phyloP scores from a whole-genome alignment of 169 alveolate genomes.

The Plasmodium vinckei region DNA sequence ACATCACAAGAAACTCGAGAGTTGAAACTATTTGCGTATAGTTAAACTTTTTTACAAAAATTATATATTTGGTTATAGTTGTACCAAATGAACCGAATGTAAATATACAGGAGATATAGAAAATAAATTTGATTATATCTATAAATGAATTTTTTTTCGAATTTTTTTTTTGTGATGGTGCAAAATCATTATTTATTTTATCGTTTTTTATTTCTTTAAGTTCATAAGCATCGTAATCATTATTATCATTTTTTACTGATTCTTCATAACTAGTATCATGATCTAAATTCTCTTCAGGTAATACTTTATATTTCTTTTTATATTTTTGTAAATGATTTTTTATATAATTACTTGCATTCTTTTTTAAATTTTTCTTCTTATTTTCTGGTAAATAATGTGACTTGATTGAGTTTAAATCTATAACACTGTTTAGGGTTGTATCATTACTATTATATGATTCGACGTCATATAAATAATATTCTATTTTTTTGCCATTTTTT shows the following conservation, averaged over 20 bases:
- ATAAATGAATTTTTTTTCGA: slow-evolving; percentile 25
- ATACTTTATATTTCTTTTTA: slow-evolving; percentile 60
- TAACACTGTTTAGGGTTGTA: slow-evolving; percentile 19
- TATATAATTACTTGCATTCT: slow-evolving; percentile 28
- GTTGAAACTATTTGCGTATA: slow-evolving; percentile 54
- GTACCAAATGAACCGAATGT: slow-evolving; percentile 52
- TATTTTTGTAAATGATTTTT: slow-evolving; percentile 41
- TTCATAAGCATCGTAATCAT: slow-evolving; percentile 29
- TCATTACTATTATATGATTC: slow-evolving; percentile 39
- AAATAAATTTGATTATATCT: slow-evolving; percentile 44
- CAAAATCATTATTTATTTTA: slow-evolving; percentile 28
- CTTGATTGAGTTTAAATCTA: slow-evolving; percentile 49
- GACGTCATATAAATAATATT: slow-evolving; percentile 57
- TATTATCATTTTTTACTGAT: slow-evolving; percentile 43
- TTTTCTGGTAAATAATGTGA: slow-evolving; percentile 56
- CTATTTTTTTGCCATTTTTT: slow-evolving; percentile 21
- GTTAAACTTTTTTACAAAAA: slow-evolving; percentile 57
- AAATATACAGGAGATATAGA: slow-evolving; percentile 39
- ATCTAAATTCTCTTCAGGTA: slow-evolving; percentile 62
- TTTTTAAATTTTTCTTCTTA: slow-evolving; percentile 48
- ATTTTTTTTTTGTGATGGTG: slow-evolving; percentile 16
- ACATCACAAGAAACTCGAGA: slow-evolving; percentile 43
- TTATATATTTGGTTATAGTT: slow-evolving; percentile 49
- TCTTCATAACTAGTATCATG: slow-evolving; percentile 70
- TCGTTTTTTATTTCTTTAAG: slow-evolving; percentile 52